Base-by-base conservation (phyloP, 495 filamentous ascomycete genomes). In the Cercophora scortea region DNA sequence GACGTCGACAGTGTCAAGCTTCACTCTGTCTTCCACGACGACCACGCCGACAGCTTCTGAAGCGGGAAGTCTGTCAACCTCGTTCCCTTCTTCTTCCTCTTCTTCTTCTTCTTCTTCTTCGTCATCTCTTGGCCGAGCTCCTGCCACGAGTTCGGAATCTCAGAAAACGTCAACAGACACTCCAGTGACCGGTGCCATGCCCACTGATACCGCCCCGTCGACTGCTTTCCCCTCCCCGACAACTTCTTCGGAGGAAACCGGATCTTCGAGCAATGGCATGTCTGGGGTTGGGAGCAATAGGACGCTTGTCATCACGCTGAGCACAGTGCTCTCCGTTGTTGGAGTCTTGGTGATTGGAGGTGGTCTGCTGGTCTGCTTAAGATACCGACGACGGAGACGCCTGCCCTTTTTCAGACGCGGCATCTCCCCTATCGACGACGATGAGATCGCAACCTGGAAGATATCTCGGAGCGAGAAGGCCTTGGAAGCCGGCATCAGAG, bases 381-480 rank as follows among this genome's bases (percentile, higher is more conserved):
- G 68, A 40, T 55, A 49, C 6, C 61, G 66, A 49, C 61, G 66
- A 49, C 60, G 58, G 47, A 68, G 60, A n/a, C 59, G 62, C 25
- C 55, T 65, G 25, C 67, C 59, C 9, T 55, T 74, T 50, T 70
- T 74, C 40, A 61, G 63, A 4, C 62, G 74, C 43, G 71, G 70
- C 39, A 67, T 76, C 36, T 69, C 74, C 0, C 74, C 74, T 9
- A 75, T 78, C 54, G 74, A 73, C 45, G 74, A 78, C 52, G 74
- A 78, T 35, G 74, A 78, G 55, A 78, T 78, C 45, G 74, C 69
- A 41, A 72, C 70, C 16, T 78, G 74, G 74, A 78, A 76, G 44
- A 58, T 63, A 10, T 60, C 67, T 1, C 48, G 60, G 16, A 47
- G 32, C 18, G 62, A 66, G 36, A 62, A 67, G 49, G 49, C 39